A percentile compares a stretch with the other conserved stretches of the same genome.
Conservation (phyloP, 106 monocot genomes). For the Dioscorea dumetorum region DNA sequence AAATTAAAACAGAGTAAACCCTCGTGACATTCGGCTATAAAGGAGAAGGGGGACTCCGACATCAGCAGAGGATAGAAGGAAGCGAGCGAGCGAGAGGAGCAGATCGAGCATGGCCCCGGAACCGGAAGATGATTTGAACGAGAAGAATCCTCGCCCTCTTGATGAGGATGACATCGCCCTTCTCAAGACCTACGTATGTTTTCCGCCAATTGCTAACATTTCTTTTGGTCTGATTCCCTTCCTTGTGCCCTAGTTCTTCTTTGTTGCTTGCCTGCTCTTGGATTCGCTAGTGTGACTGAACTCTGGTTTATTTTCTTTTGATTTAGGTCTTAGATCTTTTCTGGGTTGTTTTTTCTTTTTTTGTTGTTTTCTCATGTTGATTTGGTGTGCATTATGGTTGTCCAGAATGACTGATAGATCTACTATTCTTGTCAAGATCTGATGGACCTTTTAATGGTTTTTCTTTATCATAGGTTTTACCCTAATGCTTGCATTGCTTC, state of each 20-base stretch:
- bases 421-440: background rate
- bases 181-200: slow-evolving; percentile 79
- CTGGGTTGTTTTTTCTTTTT: background rate
- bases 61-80: too few relatives aligned
- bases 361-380: too few relatives aligned
- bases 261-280: background rate
- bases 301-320: background rate
- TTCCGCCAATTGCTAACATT: too few relatives aligned
- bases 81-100: too few relatives aligned
- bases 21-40: too few relatives aligned
- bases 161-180: slow-evolving; percentile 97
- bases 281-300: background rate
- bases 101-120: slow-evolving; percentile 57
- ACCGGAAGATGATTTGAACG: slow-evolving; percentile 56
- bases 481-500: too few relatives aligned
- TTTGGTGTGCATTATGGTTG: background rate
- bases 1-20: too few relatives aligned
- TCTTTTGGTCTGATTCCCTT: background rate
- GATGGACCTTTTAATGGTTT: background rate
- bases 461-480: too few relatives aligned
- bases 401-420: background rate
- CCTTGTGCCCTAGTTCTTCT: background rate
- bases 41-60: too few relatives aligned
- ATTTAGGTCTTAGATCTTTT: background rate
- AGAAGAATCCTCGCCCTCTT: slow-evolving; percentile 89